phyloP scores from a whole-genome alignment of 2,329 filamentous ascomycete genomes.

The Curvularia hawaiiensis region DNA sequence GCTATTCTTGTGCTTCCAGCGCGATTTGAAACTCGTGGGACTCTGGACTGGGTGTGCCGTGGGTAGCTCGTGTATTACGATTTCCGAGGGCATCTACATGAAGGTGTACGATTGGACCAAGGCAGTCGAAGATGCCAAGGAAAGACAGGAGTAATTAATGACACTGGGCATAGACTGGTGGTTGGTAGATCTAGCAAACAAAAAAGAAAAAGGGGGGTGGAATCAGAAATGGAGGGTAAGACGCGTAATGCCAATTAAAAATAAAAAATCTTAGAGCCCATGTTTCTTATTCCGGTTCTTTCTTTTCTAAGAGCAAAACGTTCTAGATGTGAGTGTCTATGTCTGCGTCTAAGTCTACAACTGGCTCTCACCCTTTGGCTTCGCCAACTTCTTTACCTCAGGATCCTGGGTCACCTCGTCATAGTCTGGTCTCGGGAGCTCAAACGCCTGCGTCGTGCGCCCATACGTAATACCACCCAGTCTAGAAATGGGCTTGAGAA shows the following conservation, averaged over 20 bases:
- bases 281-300: neutral
- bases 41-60: constrained; percentile 47
- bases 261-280: neutral
- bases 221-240: neutral
- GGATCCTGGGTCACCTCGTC: constrained; percentile 53
- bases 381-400: constrained; percentile 63
- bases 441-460: constrained; percentile 70
- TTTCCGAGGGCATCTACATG: constrained; percentile 41
- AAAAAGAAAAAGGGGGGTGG: neutral
- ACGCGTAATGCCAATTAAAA: neutral
- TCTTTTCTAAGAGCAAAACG: neutral
- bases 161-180: neutral
- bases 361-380: constrained; percentile 8
- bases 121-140: constrained; percentile 39
- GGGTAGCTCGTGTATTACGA: constrained; percentile 41
- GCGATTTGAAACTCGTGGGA: constrained; percentile 43
- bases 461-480: constrained; percentile 88
- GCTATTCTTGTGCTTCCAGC: constrained; percentile 44
- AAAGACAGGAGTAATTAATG: constrained; percentile 30
- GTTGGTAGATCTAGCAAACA: neutral
- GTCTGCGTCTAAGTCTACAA: neutral
- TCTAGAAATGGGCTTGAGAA: constrained; percentile 76
- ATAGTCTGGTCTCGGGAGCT: constrained; percentile 67
- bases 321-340: neutral
- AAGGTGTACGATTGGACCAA: constrained; percentile 39